Percentiles rank a stretch among this genome's conserved stretches.
phyloP scores from a whole-genome alignment of 306 rosid species.

The Oxytropis ochrocephala region DNA sequence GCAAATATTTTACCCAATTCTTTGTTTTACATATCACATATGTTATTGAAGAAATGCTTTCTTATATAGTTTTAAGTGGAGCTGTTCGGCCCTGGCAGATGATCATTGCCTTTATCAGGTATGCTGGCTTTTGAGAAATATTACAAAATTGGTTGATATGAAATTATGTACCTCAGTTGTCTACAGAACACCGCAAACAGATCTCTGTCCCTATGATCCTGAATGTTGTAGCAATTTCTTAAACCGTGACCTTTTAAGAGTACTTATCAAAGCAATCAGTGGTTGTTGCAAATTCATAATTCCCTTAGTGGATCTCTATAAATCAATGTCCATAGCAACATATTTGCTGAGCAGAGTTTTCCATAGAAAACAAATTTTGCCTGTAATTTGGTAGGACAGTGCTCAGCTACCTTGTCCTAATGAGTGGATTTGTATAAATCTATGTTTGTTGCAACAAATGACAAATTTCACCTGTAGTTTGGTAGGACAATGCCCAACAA shows the following conservation, averaged over 20 bases:
- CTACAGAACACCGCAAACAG: not conserved
- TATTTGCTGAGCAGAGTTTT: not conserved
- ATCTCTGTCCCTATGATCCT: not conserved
- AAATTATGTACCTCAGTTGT: not conserved
- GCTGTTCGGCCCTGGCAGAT: slow-evolving; percentile 18
- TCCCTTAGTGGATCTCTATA: not conserved
- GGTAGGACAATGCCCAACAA: not conserved
- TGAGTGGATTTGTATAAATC: not conserved
- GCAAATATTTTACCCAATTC: slow-evolving; percentile 11
- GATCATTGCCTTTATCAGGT: slow-evolving; percentile 30
- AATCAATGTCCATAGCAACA: not conserved
- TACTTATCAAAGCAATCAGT: not conserved
- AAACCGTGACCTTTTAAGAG: not conserved
- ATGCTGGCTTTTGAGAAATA: slow-evolving; percentile 14
- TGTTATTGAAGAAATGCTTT: slow-evolving; percentile 27
- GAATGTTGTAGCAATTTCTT: not conserved
- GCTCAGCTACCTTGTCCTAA: not conserved
- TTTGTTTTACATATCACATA: not conserved
- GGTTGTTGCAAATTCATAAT: not conserved
- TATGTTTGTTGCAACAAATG: not conserved
- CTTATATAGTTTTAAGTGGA: slow-evolving; percentile 15
- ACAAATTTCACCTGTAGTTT: not conserved
- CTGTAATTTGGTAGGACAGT: not conserved
- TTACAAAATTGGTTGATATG: not conserved
- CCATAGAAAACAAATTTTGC: not conserved